phyloP scores from a whole-genome alignment of 805 yeast genomes.

The Peterozyma toletana region DNA sequence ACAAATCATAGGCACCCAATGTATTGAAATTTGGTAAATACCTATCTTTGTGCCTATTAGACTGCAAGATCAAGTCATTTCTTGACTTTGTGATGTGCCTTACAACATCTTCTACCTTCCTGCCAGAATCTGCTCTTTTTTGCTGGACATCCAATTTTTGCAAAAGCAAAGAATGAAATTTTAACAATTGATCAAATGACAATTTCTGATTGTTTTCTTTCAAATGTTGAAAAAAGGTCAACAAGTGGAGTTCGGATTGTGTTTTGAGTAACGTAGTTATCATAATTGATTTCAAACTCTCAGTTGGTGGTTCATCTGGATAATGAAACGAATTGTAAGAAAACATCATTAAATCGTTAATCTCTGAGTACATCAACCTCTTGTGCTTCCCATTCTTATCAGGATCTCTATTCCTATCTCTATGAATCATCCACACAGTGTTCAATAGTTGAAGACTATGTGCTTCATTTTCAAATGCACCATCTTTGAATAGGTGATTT shows the following conservation, averaged over 20 bases:
- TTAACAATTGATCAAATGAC: constrained; percentile 1
- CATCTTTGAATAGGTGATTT: too few relatives aligned
- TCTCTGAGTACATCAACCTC: not conserved
- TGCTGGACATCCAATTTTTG: not conserved
- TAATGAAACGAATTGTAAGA: not conserved
- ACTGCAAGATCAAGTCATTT: not conserved
- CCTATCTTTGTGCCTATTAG: not conserved
- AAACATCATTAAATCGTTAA: constrained; percentile 1
- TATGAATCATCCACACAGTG: constrained; percentile 7
- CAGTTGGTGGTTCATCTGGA: not conserved
- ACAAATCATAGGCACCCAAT: too few relatives aligned
- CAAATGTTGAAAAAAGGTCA: constrained; percentile 2
- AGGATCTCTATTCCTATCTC: constrained; percentile 4
- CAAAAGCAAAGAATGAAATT: not conserved
- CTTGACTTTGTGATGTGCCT: not conserved
- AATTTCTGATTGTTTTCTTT: not conserved
- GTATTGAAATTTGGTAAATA: not conserved
- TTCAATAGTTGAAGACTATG: constrained; percentile 2
- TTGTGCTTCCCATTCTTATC: not conserved
- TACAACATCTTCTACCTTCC: not conserved
- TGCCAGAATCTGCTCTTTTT: not conserved
- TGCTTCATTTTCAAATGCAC: not conserved
- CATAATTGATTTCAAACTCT: not conserved
- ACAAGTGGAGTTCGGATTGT: not conserved
- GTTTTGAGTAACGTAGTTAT: constrained; percentile 4